These are phyloP conservation scores for Cladosporium cucumerinum DNA, from an alignment of 2,329 filamentous ascomycete species.

Conservation along the genomic window DNA sequence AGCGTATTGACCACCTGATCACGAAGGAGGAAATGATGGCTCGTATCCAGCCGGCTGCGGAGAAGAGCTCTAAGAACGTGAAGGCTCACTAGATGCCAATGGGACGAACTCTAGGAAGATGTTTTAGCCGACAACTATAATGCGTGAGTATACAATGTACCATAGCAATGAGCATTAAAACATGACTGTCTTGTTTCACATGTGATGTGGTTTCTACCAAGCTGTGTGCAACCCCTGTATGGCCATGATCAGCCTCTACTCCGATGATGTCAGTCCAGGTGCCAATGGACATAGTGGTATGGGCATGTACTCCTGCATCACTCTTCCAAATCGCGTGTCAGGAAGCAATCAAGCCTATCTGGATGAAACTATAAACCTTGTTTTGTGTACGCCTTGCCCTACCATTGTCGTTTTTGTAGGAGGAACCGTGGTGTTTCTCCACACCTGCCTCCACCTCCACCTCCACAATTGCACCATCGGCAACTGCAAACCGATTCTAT, in stretches of 20 bases:
- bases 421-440: background rate
- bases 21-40: slow-evolving; percentile 99
- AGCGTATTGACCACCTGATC: slow-evolving; percentile 94
- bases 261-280: too few species aligned
- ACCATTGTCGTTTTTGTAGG: background rate
- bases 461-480: background rate
- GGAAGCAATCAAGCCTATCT: background rate
- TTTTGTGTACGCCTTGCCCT: background rate
- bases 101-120: background rate
- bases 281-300: background rate
- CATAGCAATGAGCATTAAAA: slow-evolving; percentile 12
- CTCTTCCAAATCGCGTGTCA: background rate
- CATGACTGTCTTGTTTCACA: background rate
- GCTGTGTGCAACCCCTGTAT: background rate
- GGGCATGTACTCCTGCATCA: background rate
- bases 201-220: background rate
- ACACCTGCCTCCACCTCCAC: background rate
- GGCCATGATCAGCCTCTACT: background rate
- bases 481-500: background rate
- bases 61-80: slow-evolving; percentile 38
- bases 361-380: background rate
- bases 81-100: slow-evolving; percentile 10
- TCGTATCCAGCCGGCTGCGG: slow-evolving; percentile 69
- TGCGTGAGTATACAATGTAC: slow-evolving; percentile 17
- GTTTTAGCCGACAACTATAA: background rate